These are phyloP conservation scores for Chenopodium formosanum DNA, from an alignment of 148 eudicot genomes.

Conservation along the genomic window DNA sequence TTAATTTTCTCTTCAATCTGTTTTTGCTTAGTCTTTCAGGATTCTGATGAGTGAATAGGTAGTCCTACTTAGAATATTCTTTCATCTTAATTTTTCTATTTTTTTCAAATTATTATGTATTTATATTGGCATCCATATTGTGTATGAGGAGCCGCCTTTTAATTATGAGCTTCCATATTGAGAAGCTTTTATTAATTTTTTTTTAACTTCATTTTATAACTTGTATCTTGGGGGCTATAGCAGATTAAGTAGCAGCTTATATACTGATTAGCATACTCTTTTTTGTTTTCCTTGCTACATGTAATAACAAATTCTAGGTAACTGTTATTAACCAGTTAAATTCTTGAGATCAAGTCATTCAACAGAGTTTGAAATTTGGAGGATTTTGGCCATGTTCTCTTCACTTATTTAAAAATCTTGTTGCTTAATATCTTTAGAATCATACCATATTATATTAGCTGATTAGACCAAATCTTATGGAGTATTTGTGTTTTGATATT, in stretches of 20 bases:
- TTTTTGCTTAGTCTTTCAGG: conserved; percentile 4
- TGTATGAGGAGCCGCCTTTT: conserved; percentile 44
- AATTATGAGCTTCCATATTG: conserved; percentile 32
- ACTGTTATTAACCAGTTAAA: background rate
- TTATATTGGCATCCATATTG: conserved; percentile 40
- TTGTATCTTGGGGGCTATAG: conserved; percentile 14
- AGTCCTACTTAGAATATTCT: conserved; percentile 21
- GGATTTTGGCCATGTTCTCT: too few relatives aligned
- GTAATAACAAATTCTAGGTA: conserved; percentile 16
- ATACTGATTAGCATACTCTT: conserved; percentile 7
- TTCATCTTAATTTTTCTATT: background rate
- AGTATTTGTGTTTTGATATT: too few relatives aligned
- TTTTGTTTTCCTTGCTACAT: conserved; percentile 9
- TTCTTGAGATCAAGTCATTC: background rate
- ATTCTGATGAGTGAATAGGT: conserved; percentile 31
- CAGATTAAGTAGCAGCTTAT: conserved; percentile 18
- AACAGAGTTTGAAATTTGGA: too few relatives aligned
- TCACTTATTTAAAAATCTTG: too few relatives aligned
- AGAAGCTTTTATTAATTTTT: conserved; percentile 17
- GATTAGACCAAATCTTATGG: too few relatives aligned
- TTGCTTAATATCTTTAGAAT: too few relatives aligned
- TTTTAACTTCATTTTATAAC: background rate
- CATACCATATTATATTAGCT: too few relatives aligned
- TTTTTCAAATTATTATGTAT: conserved; percentile 19
- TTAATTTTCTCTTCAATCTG: background rate